These are phyloP conservation scores for Lactifluus hygrophoroides DNA, from an alignment of 768 basidiomycete genomes.

Conservation along the genomic window DNA sequence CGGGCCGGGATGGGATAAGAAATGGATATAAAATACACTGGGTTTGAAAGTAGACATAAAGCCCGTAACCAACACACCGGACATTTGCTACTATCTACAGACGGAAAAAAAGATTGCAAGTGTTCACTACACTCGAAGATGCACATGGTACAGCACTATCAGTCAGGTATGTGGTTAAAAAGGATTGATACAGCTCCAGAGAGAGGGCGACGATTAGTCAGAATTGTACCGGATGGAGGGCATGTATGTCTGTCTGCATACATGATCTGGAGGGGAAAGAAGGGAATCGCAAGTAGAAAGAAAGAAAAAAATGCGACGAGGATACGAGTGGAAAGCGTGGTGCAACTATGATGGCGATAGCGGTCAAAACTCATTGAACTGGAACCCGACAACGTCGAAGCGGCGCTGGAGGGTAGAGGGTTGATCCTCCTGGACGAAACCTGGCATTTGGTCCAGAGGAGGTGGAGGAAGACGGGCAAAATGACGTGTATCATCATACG, in stretches of 20 bases:
- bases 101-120: neutral
- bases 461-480: conserved; percentile 78
- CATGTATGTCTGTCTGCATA: neutral
- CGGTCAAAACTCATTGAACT: conserved; percentile 66
- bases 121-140: conserved; percentile 12
- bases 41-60: neutral
- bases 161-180: conserved; percentile 12
- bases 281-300: too few species aligned
- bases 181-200: conserved; percentile 15
- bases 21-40: conserved; percentile 10
- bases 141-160: conserved; percentile 11
- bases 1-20: neutral
- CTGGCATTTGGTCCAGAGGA: conserved; percentile 69
- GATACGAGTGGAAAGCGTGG: conserved; percentile 2
- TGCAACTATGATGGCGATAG: conserved; percentile 1
- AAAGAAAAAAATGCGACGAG: neutral
- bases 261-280: neutral
- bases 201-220: conserved; percentile 9
- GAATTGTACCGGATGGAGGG: conserved; percentile 1
- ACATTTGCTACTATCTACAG: neutral
- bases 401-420: conserved; percentile 41
- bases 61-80: neutral
- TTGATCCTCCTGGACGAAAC: conserved; percentile 42
- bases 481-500: conserved; percentile 77
- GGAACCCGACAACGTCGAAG: conserved; percentile 59